These are phyloP conservation scores for Penicillium sp. DNA, from an alignment of 2,329 filamentous ascomycete genomes.

Conservation along the genomic window DNA sequence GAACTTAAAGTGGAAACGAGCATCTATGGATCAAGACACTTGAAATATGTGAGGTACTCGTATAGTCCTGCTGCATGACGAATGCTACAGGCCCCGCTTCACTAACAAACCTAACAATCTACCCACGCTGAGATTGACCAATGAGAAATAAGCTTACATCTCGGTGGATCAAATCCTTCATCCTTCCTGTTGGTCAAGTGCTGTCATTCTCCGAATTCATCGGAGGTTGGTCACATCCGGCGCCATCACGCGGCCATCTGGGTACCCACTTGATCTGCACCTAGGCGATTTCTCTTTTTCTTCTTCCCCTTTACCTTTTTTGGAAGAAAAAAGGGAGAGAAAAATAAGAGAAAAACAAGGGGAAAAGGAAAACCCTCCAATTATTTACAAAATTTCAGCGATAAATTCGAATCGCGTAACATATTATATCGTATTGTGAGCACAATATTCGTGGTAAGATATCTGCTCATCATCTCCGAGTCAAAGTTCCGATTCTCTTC, in stretches of 20 bases:
- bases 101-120: slow-evolving; percentile 7
- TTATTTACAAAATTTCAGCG: neutral
- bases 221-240: neutral
- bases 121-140: neutral
- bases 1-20: neutral
- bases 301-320: no score
- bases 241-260: neutral
- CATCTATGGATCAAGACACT: neutral
- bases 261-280: neutral
- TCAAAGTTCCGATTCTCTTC: neutral
- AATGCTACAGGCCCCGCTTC: slow-evolving; percentile 10
- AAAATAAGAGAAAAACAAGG: no score
- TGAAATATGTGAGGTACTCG: neutral
- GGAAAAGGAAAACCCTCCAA: no score
- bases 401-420: neutral
- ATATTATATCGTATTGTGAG: neutral
- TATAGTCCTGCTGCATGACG: neutral
- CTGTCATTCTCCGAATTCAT: neutral
- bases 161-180: neutral
- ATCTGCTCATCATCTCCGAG: neutral
- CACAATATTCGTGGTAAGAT: neutral
- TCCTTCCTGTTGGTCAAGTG: neutral
- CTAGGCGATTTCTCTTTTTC: no score
- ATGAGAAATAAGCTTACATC: neutral
- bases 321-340: neutral